Base-by-base conservation (phyloP, 768 basidiomycete species). In the Termitomyces sp. region DNA sequence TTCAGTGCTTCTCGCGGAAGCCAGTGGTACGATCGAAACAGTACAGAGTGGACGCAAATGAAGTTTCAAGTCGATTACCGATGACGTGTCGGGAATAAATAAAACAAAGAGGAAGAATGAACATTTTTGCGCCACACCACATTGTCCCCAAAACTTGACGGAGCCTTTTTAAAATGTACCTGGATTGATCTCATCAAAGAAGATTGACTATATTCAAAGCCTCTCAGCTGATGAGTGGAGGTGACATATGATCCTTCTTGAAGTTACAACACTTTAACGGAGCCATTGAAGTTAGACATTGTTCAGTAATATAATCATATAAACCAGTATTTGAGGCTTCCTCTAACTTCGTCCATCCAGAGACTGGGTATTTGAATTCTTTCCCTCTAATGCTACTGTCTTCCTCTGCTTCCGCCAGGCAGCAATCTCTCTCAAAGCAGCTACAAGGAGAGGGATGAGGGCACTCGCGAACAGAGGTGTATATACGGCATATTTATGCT, bases 401-500 rank as follows among this genome's bases (percentile, higher is more conserved):
- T 64, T 70, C 36, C 69, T 67, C 56, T 78, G 70, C 57, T 65
- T 68, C 56, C 75, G 75, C 88, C 89, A 92, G 0, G 80, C 81
- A 42, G 76, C 66, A n/a, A 90, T 53, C 70, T 96, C 94, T 67
- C 85, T 81, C 24, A 92, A 61, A 12, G 88, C 77, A 1, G 90
- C 85, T 3, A 90, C 85, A 10, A 94, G 58, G 54, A 98, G 70
- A 6, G 95, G 94, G 30, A 95, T 87, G 3, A 90, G 78, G 7
- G 94, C 82, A 49, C 93, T 94, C 2, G 92, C 96, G 69, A 99
- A 98, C 35, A 99, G 72, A 0, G 97, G 96, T 0, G 92, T 88
- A 70, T 98, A 98, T 9, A 99, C 93, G 2, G 95, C 95, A 69
- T 94, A 95, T 68, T 91, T 98, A 76, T 98, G 97, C 68, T 98